Conservation (phyloP, 202 grass and related monocot genomes). For the Zizania palustris region DNA sequence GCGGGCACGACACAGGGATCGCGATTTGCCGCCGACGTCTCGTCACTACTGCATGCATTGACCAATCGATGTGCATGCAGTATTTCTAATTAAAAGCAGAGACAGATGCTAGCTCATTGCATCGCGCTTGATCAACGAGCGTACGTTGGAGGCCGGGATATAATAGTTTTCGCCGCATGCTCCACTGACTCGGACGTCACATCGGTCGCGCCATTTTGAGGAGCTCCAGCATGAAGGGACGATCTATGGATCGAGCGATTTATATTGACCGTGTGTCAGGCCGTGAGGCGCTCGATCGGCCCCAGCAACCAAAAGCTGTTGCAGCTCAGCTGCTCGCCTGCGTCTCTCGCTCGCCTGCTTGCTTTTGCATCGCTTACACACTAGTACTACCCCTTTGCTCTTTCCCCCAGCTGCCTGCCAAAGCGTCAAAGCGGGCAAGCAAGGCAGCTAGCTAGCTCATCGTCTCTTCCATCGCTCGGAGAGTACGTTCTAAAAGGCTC, state of each 20-base stretch:
- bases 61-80: neutral
- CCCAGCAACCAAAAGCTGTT: neutral
- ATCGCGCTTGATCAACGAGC: neutral
- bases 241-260: neutral
- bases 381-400: too few species aligned
- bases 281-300: slow-evolving; percentile 34
- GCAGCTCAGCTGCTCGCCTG: slow-evolving; percentile 13
- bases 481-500: too few species aligned
- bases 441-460: too few species aligned
- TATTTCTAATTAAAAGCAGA: too few species aligned
- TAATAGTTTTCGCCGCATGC: neutral
- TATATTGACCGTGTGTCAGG: slow-evolving; percentile 41
- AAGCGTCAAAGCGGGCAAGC: slow-evolving; percentile 8
- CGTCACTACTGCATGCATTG: neutral
- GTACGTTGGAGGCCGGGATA: too few species aligned
- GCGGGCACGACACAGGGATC: slow-evolving; percentile 1
- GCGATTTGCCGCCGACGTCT: slow-evolving; percentile 22
- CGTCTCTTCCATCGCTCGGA: too few species aligned
- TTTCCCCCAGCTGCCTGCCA: too few species aligned
- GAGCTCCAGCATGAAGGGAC: neutral
- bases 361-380: slow-evolving; percentile 11
- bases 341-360: neutral
- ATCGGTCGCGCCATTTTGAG: slow-evolving; percentile 36
- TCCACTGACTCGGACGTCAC: slow-evolving; percentile 11
- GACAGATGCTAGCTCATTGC: neutral